Evolutionary conservation across 306 rosid genomes (phyloP), one percentile per base, ranked within the genome.

Genomic region (Albizia julibrissin): DNA sequence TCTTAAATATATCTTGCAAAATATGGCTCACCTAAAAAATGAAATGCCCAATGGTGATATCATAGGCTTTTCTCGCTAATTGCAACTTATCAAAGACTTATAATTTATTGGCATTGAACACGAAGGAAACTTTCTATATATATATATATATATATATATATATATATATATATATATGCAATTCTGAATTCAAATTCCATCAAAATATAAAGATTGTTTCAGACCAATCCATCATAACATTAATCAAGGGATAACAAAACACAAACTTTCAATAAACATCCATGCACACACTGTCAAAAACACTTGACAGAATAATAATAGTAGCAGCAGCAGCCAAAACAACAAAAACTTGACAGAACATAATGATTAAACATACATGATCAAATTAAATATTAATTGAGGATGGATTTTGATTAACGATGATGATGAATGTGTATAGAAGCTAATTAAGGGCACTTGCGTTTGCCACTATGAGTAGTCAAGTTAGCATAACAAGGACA

Each of bases 401-500:
- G 24, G 3, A 54, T 8, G 10, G 62, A 56, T 7, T 6, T 21
- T 5, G 27, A 6, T 21, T 22, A 2, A 21, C 10, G 31, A 19
- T 56, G 65, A 9, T 58, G 2, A 58, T 58, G 3, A 8, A 24
- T n/a, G 2, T 8, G 5, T 24, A 31, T 22, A 65, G 10, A 29
- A 65, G 16, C 47, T 4, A 1, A 46, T 49, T 74, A 93, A 75
- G 97, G 98, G 87, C 94, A 93, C 84, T 93, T 93, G 89, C 71
- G 93, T 62, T 49, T 76, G 77, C 91, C 91, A 4, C 87, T 92
- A 18, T 83, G 97, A 49, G 98, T 93, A 67, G 86, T 93, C 85
- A 86, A 85, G 33, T 75, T 85, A 69, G 84, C 85, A 19, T 93
- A 93, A 87, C 97, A 93, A 22, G 94, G 91, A 65, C 98, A 91